Evolutionary conservation across 352 stramenopile species (phyloP), one percentile per base, ranked within the genome.

Genomic region (Globisporangium rhizosaccharum): DNA sequence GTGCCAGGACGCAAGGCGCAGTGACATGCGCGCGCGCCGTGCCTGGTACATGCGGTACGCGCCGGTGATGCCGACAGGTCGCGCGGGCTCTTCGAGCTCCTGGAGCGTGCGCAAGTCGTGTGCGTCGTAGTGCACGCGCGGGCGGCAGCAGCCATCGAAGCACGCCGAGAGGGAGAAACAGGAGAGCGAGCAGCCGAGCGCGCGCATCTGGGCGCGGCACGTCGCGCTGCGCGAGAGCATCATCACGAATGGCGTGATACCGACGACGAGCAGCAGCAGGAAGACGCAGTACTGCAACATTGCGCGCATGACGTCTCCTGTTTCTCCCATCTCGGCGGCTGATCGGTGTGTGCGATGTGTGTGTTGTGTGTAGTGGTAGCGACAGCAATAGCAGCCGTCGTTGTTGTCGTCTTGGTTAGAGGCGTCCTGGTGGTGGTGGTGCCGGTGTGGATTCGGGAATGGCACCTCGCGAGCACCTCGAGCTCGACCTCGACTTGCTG

Each of bases 1-100:
- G n/a, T 79, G 75, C 79, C 79, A 90, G 1, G 73, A 75, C 7
- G 70, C 73, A 15, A 90, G 61, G 4, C 72, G 75, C 53, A 90
- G 58, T 42, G 79, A 74, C 45, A 82, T 65, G 18, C 75, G 66
- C 41, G 72, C 75, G 44, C 68, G 72, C 6, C 75, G 65, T 42
- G 72, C 65, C 61, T 85, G 75, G 59, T 82, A 82, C 63, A 76
- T 71, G 45, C 75, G 75, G 53, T 85, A 85, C 44, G 75, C 72
- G 46, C 75, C 75, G 49, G 75, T 85, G 56, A 85, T 80, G 49
- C 75, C 75, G 45, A 70, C 62, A n/a, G 57, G 71, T 14, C 73
- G 68, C 37, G 45, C 44, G 3, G 65, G 62, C 28, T 86, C 57
- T 52, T 89, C 74, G 33, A 85, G 70, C 63, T 84, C 80, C 20